Evolutionary conservation across 2,329 filamentous ascomycete genomes (phyloP).

Genomic region (Cadophora sp.): DNA sequence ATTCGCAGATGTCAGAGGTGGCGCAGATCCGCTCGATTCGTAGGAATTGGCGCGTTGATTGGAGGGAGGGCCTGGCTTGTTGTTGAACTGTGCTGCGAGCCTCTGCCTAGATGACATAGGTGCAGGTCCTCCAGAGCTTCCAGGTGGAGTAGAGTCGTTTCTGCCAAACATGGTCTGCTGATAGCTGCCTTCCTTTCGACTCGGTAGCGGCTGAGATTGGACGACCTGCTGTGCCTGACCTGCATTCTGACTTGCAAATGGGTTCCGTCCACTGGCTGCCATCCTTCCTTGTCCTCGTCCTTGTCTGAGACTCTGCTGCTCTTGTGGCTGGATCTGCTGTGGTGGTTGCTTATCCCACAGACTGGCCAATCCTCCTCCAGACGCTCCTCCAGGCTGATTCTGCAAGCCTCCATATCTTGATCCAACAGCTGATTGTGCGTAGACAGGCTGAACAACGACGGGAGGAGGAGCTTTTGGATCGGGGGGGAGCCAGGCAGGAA

Average conservation of each 20-base stretch:
- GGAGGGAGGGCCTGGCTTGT: slow-evolving; percentile 59
- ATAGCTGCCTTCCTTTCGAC: slow-evolving; percentile 77
- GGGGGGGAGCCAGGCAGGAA: slow-evolving; percentile 87
- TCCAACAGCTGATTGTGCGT: slow-evolving; percentile 57
- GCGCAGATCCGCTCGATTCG: slow-evolving; percentile 32
- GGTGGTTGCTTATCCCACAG: slow-evolving; percentile 59
- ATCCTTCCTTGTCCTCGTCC: slow-evolving; percentile 49
- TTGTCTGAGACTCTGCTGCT: slow-evolving; percentile 54
- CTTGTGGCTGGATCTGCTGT: slow-evolving; percentile 38
- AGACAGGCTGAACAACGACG: slow-evolving; percentile 54
- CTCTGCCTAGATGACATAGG: slow-evolving; percentile 71
- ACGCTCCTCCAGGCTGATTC: slow-evolving; percentile 46
- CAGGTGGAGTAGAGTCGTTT: slow-evolving; percentile 35
- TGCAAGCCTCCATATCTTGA: slow-evolving; percentile 59
- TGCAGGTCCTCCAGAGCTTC: slow-evolving; percentile 22
- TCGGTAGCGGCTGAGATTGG: slow-evolving; percentile 69
- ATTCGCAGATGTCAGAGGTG: slow-evolving; percentile 16
- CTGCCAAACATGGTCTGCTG: slow-evolving; percentile 59
- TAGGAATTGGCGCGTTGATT: slow-evolving; percentile 55
- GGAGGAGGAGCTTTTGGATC: slow-evolving; percentile 75
- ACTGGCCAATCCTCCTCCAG: slow-evolving; percentile 55
- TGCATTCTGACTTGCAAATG: slow-evolving; percentile 33
- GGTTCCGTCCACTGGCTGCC: slow-evolving; percentile 39
- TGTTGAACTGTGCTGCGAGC: slow-evolving; percentile 79
- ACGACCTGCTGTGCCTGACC: slow-evolving; percentile 31